Conservation (phyloP, 2,329 filamentous ascomycete genomes). For the Cordyceps cateniannulata region DNA sequence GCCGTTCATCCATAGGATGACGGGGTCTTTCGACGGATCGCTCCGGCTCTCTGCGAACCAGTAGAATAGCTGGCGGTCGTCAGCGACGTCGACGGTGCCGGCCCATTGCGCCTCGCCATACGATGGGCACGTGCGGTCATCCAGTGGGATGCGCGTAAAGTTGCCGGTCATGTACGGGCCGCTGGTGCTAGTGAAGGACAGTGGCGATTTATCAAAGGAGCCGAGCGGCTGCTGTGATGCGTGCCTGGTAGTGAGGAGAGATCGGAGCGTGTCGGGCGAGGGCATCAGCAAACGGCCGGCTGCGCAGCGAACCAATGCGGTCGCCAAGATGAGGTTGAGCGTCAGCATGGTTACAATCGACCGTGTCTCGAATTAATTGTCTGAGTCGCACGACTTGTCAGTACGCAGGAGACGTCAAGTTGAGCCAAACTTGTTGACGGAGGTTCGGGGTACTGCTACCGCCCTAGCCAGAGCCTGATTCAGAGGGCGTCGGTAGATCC, state of each 20-base stretch:
- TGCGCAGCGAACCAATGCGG: not conserved
- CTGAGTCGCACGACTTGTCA: too few relatives aligned
- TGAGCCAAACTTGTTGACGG: too few relatives aligned
- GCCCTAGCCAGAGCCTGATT: too few relatives aligned
- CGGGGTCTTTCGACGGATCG: constrained; percentile 83
- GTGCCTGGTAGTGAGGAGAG: not conserved
- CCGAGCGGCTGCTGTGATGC: not conserved
- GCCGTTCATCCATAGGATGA: constrained; percentile 82
- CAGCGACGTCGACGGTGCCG: constrained; percentile 8
- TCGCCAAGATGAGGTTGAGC: not conserved
- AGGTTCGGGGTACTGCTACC: too few relatives aligned
- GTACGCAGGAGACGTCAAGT: too few relatives aligned
- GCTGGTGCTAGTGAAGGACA: not conserved
- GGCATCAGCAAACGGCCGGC: not conserved
- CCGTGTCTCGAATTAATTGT: too few relatives aligned
- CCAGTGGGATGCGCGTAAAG: not conserved
- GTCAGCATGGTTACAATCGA: not conserved
- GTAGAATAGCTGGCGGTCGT: constrained; percentile 9
- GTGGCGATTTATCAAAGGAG: not conserved
- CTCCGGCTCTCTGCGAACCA: constrained; percentile 94
- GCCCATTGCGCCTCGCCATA: constrained; percentile 10
- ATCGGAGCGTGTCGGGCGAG: not conserved
- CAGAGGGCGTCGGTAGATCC: too few relatives aligned
- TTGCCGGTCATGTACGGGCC: not conserved
- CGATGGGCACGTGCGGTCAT: not conserved